These are phyloP conservation scores for Paracoccidioides brasiliensis DNA, from an alignment of 2,329 filamentous ascomycete species.

Conservation along the genomic window DNA sequence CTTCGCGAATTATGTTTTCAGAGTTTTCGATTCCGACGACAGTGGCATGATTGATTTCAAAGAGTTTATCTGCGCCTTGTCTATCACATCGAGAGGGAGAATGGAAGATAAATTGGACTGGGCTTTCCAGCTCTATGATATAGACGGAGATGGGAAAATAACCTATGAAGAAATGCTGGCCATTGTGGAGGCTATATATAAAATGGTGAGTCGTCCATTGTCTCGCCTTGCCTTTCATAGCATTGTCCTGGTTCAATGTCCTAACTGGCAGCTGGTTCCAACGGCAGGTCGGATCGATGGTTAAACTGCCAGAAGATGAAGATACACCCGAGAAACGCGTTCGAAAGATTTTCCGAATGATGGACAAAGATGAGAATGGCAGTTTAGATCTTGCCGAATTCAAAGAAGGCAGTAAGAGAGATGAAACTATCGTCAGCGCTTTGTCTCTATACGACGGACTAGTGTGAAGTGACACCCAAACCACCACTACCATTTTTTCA, in stretches of 20 bases:
- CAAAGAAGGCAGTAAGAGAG: constrained; percentile 96
- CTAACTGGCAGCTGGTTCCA: neutral
- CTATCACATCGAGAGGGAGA: constrained; percentile 90
- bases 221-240: neutral
- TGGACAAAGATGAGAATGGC: constrained; percentile 99
- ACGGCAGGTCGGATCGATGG: constrained; percentile 89
- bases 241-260: neutral
- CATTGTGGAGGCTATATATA: constrained; percentile 98
- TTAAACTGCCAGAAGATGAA: constrained; percentile 95
- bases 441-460: constrained; percentile 91
- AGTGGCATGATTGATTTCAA: constrained; percentile 98
- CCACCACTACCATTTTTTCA: neutral
- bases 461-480: constrained; percentile 44
- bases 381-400: constrained; percentile 95
- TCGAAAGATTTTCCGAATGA: constrained; percentile 97
- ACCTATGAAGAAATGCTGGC: constrained; percentile 98
- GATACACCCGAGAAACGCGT: constrained; percentile 98
- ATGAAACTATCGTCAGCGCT: constrained; percentile 96
- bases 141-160: constrained; percentile 97
- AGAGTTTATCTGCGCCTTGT: constrained; percentile 96
- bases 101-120: constrained; percentile 99
- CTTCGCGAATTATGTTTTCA: constrained; percentile 98
- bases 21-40: constrained; percentile 96
- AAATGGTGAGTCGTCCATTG: constrained; percentile 58
- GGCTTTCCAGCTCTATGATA: constrained; percentile 99